Base-by-base conservation (phyloP, 768 basidiomycete genomes). In the Leccinum rimulosum region DNA sequence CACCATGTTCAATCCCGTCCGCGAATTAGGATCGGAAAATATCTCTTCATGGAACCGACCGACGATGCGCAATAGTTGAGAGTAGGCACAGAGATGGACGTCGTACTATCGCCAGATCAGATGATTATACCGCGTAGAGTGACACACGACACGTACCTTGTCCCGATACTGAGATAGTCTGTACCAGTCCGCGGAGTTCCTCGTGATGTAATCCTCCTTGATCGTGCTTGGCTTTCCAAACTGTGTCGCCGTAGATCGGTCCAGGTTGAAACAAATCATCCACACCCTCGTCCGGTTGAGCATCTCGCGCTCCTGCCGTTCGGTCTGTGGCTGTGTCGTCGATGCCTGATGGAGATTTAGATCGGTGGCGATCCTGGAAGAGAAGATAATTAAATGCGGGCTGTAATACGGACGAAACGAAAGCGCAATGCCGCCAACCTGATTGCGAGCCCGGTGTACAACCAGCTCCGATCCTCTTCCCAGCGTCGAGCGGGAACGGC, bases 401-500 rank as follows among this genome's bases (percentile, higher is more conserved):
- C 17, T 25, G 31, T 17, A 3, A 10, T 22, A 22, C 19, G n/a
- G 9, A 40, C 8, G 3, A n/a, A 28, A 8, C 0, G n/a, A 6
- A 9, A 19, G 28, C 27, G 19, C 10, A 35, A 60, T 19, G 22
- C 57, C 71, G 40, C 59, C 19, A 45, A 84, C 85, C 91, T 86
- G 35, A 93, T 88, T 1, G 92, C 93, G 61, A 94, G 83, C 22
- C 93, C 93, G 4, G 91, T 89, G 68, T 93, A 92, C 51, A 95
- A 71, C 91, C 93, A 95, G 57, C 89, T 91, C 30, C 92, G 80
- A 68, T 95, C 93, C 65, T 95, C 92, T 66, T 95, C 93, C 88
- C 93, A 96, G 47, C 84, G 75, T 25, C 86, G 82, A 1, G 90
- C 91, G 4, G 90, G 91, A 2, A 91, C 87, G 49, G 85, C 84